Conservation (phyloP, 192 early-diverging fungal genomes). For the Coemansia asiatica region DNA sequence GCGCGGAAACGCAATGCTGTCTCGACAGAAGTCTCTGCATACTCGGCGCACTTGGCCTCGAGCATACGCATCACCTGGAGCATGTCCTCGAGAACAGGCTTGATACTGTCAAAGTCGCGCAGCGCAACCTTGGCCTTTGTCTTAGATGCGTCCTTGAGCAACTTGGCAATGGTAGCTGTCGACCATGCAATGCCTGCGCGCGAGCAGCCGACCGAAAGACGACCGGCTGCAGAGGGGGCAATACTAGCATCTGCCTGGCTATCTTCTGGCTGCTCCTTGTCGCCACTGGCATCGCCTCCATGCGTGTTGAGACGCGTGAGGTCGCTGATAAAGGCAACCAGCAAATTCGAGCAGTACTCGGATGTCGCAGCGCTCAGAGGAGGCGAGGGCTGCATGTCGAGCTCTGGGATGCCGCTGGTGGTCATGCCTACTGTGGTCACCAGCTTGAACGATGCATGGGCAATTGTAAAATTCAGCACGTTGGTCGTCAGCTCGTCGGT, state of each 20-base stretch:
- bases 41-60: constrained; percentile 5
- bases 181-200: constrained; percentile 22
- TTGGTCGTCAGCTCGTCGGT: constrained; percentile 69
- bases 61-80: constrained; percentile 17
- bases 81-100: constrained; percentile 12
- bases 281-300: not conserved
- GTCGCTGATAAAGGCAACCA: constrained; percentile 70
- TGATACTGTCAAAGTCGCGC: constrained; percentile 13
- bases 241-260: not conserved
- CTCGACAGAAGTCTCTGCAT: not conserved
- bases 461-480: constrained; percentile 68
- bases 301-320: constrained; percentile 39
- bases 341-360: constrained; percentile 61
- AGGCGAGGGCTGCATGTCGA: constrained; percentile 52
- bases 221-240: not conserved
- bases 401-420: constrained; percentile 50
- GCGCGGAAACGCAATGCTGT: constrained; percentile 29
- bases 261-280: constrained; percentile 2
- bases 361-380: constrained; percentile 58
- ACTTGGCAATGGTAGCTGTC: constrained; percentile 14
- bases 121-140: constrained; percentile 12
- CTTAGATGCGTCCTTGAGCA: constrained; percentile 23
- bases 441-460: constrained; percentile 73
- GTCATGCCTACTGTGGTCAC: constrained; percentile 41
- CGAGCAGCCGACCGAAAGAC: constrained; percentile 19